Conservation (phyloP, 495 filamentous ascomycete species). For the Clavariopsis aquatica region DNA sequence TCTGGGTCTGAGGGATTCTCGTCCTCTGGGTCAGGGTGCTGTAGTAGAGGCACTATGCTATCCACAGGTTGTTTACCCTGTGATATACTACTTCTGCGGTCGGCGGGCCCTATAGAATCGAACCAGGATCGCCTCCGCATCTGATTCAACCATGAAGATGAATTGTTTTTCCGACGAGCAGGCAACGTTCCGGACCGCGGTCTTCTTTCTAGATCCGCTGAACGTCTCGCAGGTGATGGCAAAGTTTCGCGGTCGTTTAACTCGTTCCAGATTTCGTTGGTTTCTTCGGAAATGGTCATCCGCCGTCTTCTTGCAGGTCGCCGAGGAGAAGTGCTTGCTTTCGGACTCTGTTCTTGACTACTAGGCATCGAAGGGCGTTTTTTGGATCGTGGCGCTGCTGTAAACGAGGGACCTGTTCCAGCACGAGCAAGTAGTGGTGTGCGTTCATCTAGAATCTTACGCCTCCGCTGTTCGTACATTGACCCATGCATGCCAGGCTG, state of each 20-base stretch:
- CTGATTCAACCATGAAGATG: slow-evolving; percentile 19
- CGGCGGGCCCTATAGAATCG: slow-evolving; percentile 17
- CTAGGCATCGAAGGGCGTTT: slow-evolving; percentile 27
- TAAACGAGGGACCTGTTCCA: slow-evolving; percentile 21
- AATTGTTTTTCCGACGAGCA: slow-evolving; percentile 16
- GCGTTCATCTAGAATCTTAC: slow-evolving; percentile 23
- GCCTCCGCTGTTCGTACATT: slow-evolving; percentile 22
- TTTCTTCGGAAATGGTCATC: slow-evolving; percentile 35
- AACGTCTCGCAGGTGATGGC: slow-evolving; percentile 26
- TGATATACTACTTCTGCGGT: slow-evolving; percentile 8
- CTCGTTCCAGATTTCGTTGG: slow-evolving; percentile 46
- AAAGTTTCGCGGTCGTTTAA: slow-evolving; percentile 40
- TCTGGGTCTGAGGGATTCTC: slow-evolving; percentile 24
- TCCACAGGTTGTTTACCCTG: slow-evolving; percentile 29
- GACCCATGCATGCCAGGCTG: slow-evolving; percentile 27
- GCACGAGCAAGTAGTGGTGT: slow-evolving; percentile 34
- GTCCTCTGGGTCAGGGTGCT: slow-evolving; percentile 26
- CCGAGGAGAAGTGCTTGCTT: slow-evolving; percentile 22
- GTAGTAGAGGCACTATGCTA: slow-evolving; percentile 1
- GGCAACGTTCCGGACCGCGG: slow-evolving; percentile 34
- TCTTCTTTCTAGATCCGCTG: slow-evolving; percentile 30
- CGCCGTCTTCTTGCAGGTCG: slow-evolving; percentile 32
- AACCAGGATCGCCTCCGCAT: slow-evolving; percentile 37
- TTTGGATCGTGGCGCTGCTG: slow-evolving; percentile 19
- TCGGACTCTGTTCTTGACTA: slow-evolving; percentile 12